These are phyloP conservation scores for Metschnikowia gelsemii DNA, from an alignment of 805 yeast genomes.

Conservation along the genomic window DNA sequence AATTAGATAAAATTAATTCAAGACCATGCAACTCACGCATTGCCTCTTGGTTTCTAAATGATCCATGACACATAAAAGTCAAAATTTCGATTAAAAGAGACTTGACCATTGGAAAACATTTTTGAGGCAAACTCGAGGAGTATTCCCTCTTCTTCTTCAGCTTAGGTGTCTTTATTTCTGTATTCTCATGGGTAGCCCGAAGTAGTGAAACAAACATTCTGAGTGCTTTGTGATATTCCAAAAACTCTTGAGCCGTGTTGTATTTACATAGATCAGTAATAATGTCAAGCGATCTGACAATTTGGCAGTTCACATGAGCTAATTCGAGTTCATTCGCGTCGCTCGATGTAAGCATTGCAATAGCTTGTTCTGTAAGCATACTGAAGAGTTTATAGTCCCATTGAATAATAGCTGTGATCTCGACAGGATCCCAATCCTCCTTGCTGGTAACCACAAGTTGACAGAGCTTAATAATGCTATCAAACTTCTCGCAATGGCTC, in stretches of 20 bases:
- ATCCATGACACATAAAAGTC: slow-evolving; percentile 53
- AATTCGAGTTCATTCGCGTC: slow-evolving; percentile 6
- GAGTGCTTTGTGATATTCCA: slow-evolving; percentile 38
- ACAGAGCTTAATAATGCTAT: slow-evolving; percentile 4
- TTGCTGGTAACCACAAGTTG: slow-evolving; percentile 35
- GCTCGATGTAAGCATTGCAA: slow-evolving; percentile 13
- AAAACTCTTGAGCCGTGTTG: slow-evolving; percentile 39
- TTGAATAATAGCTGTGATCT: slow-evolving; percentile 37
- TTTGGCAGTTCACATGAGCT: slow-evolving; percentile 16
- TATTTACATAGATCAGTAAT: slow-evolving; percentile 43
- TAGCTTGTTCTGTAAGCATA: slow-evolving; percentile 18
- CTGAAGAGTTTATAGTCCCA: slow-evolving; percentile 40
- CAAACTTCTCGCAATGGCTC: neutral
- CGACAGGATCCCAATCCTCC: slow-evolving; percentile 41
- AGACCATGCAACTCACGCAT: slow-evolving; percentile 67
- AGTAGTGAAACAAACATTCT: slow-evolving; percentile 37
- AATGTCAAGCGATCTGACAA: slow-evolving; percentile 38
- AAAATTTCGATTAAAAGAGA: slow-evolving; percentile 65
- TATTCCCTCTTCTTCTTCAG: neutral
- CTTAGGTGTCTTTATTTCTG: slow-evolving; percentile 19
- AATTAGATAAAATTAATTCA: slow-evolving; percentile 70
- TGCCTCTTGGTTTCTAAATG: slow-evolving; percentile 60
- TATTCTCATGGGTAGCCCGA: slow-evolving; percentile 40
- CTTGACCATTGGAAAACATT: slow-evolving; percentile 61
- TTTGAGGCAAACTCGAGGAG: slow-evolving; percentile 4